A percentile compares a stretch with the other conserved stretches of the same genome.
Evolutionary conservation across 2,329 filamentous ascomycete genomes (phyloP).

Genomic region (Ceratocystis colombiana): DNA sequence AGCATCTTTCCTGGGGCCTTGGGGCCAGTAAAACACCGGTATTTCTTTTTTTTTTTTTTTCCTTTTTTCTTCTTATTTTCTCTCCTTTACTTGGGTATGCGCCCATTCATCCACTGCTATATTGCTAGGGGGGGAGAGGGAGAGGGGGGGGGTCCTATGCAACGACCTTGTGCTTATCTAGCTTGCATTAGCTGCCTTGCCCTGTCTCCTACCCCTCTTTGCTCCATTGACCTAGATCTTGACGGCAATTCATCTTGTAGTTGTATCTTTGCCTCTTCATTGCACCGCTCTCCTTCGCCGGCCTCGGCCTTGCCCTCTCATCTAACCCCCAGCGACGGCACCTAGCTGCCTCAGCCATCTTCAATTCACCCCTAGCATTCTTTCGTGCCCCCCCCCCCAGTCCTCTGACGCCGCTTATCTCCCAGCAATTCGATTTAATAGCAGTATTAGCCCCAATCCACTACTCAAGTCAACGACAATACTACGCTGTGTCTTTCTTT

Average conservation of each 20-base stretch:
- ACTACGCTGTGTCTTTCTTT: background rate
- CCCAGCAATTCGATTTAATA: no score
- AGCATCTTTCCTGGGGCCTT: background rate
- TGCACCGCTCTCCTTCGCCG: no score
- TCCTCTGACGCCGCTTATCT: no score
- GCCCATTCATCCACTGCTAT: no score
- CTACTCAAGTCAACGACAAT: background rate
- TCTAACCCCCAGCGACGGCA: background rate
- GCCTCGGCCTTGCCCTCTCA: background rate
- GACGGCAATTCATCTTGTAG: background rate
- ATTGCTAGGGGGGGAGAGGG: no score
- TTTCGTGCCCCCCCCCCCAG: no score
- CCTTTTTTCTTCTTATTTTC: background rate
- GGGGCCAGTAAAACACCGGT: background rate
- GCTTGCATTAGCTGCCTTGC: background rate
- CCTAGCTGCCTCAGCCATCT: background rate
- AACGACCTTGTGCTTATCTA: background rate
- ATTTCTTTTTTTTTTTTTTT: slow-evolving; percentile 1
- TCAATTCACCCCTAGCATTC: no score
- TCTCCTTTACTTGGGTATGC: background rate
- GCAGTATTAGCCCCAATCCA: no score
- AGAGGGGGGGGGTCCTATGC: background rate
- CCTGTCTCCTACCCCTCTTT: background rate
- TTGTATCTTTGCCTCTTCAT: background rate
- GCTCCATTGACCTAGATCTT: background rate